These are phyloP conservation scores for Ophiostoma himal-ulmi DNA, from an alignment of 2,329 filamentous ascomycete species.

Conservation along the genomic window DNA sequence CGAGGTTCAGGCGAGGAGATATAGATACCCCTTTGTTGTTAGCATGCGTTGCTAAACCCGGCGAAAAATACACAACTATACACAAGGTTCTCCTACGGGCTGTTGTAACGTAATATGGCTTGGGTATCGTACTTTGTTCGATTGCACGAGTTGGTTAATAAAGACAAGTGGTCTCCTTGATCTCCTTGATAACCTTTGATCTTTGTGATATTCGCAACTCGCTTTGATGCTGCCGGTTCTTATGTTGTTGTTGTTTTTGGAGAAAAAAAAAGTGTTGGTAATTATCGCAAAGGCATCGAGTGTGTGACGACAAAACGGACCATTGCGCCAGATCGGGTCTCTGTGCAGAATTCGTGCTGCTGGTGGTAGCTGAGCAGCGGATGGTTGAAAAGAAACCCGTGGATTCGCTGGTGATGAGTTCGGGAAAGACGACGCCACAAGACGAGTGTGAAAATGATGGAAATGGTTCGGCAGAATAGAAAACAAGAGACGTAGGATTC, in stretches of 20 bases:
- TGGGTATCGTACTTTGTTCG: neutral
- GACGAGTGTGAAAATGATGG: neutral
- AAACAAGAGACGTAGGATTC: neutral
- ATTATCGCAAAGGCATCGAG: neutral
- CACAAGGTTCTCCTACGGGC: neutral
- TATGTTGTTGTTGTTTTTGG: neutral
- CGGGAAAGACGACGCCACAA: neutral
- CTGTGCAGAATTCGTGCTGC: neutral
- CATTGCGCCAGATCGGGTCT: constrained; percentile 18
- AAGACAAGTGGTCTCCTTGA: neutral
- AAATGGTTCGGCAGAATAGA: neutral
- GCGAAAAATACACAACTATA: neutral
- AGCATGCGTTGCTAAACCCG: neutral
- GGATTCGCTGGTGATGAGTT: neutral
- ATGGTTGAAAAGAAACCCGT: neutral
- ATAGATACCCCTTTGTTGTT: neutral
- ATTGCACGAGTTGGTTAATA: neutral
- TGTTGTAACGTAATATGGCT: neutral
- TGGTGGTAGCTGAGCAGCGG: constrained; percentile 3
- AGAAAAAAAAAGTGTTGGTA: neutral
- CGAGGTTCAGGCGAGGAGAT: constrained; percentile 31
- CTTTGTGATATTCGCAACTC: neutral
- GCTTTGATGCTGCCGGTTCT: neutral
- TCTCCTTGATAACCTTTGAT: neutral
- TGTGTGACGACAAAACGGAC: constrained; percentile 5